phyloP scores from a whole-genome alignment of 495 filamentous ascomycete genomes.

The Chaetomium fimeti region DNA sequence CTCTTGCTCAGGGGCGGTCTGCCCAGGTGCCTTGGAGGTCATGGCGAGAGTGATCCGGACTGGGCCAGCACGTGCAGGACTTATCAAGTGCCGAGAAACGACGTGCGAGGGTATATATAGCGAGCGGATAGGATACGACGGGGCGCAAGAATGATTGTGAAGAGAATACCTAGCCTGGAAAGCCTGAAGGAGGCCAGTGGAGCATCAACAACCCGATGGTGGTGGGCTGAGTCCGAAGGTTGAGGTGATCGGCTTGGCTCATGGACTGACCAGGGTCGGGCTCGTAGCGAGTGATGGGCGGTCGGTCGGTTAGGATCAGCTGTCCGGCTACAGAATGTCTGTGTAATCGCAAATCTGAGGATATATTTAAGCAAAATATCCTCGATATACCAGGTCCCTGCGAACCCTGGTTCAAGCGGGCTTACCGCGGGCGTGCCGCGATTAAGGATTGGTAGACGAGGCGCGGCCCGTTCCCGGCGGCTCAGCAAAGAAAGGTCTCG shows the following conservation, averaged over 20 bases:
- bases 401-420: background rate
- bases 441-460: slow-evolving; percentile 1
- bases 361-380: background rate
- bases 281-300: background rate
- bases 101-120: background rate
- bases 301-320: background rate
- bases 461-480: background rate
- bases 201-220: background rate
- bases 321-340: background rate
- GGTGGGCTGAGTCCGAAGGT: background rate
- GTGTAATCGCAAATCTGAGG: background rate
- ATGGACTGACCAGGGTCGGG: background rate
- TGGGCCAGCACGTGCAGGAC: background rate
- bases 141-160: background rate
- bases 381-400: background rate
- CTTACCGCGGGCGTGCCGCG: slow-evolving; percentile 13
- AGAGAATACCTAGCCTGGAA: background rate
- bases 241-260: background rate
- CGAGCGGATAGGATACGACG: background rate
- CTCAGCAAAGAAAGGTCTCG: background rate
- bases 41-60: slow-evolving; percentile 25
- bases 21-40: slow-evolving; percentile 39
- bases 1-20: slow-evolving; percentile 35
- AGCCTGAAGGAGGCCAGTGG: background rate
- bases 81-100: background rate